Base-by-base conservation (phyloP, 805 yeast species). In the Limtongozyma cylindracea region DNA sequence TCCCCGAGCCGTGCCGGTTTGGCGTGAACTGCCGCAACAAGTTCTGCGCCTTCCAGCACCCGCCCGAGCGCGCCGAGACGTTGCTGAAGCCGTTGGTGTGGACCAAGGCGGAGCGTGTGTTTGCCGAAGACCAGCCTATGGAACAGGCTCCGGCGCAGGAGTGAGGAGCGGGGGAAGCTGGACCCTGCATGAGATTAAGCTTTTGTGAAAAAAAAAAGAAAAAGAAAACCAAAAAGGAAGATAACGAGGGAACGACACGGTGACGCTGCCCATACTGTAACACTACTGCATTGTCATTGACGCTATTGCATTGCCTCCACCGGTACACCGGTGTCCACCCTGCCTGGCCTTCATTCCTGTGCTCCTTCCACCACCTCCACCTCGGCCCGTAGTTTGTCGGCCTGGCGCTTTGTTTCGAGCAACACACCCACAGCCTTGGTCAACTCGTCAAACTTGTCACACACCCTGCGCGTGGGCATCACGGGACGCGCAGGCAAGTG, bases 331-430 rank as follows among this genome's bases (percentile, higher is more conserved):
- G n/a, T n/a, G n/a, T n/a, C n/a, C n/a, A n/a, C n/a, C n/a, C n/a
- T n/a, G n/a, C n/a, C n/a, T n/a, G n/a, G n/a, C n/a, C n/a, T n/a
- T n/a, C n/a, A n/a, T n/a, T n/a, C n/a, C n/a, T n/a, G n/a, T n/a
- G n/a, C n/a, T n/a, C n/a, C n/a, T n/a, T n/a, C n/a, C n/a, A 52
- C 48, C 25, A 51, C 43, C 27, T 37, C 37, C 13, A 51, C 56
- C 32, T 84, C 96, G 3, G 91, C 68, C 29, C 76, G 82, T 9
- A 82, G 49, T 44, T 78, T 80, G 41, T 88, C 98, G 11, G 65
- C 63, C 25, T 77, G 91, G 39, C 65, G 71, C 46, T 84, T 84
- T 10, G 82, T 53, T 24, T 88, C 96, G 24, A 82, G 50, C 29
- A 84, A 48, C 2, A 70, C 58, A 8, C 65, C 66, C 15, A 77